phyloP scores from a whole-genome alignment of 2,329 filamentous ascomycete species.

The Escovopsis sp. region DNA sequence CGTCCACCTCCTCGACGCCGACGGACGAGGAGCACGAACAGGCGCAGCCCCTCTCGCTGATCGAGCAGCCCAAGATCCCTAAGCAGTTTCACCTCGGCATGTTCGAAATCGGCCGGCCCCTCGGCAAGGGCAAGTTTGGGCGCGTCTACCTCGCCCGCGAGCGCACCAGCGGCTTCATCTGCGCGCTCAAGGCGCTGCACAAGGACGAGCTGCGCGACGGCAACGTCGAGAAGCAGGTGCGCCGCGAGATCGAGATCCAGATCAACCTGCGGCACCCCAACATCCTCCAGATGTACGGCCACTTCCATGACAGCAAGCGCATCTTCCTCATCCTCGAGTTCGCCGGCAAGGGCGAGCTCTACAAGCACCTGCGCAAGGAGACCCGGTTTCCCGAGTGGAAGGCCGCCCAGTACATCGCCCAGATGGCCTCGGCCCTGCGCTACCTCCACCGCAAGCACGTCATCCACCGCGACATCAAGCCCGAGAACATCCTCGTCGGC shows the following conservation, averaged over 20 bases:
- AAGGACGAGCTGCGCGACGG: constrained; percentile 58
- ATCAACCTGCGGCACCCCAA: constrained; percentile 57
- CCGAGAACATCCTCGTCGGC: constrained; percentile 53
- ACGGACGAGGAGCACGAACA: constrained; percentile 37
- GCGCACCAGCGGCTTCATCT: constrained; percentile 50
- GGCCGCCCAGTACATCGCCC: constrained; percentile 55
- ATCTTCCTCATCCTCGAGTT: constrained; percentile 61
- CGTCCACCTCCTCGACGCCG: constrained; percentile 22
- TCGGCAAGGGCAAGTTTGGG: constrained; percentile 61
- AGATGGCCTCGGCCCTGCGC: constrained; percentile 38
- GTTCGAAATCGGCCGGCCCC: constrained; percentile 60
- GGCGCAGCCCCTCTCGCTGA: constrained; percentile 34
- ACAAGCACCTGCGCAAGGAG: constrained; percentile 54
- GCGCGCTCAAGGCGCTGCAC: constrained; percentile 56
- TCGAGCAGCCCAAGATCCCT: constrained; percentile 39
- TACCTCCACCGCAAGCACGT: constrained; percentile 18
- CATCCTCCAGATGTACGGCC: constrained; percentile 45
- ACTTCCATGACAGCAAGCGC: constrained; percentile 57
- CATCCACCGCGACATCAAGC: constrained; percentile 43
- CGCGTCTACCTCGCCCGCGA: constrained; percentile 58
- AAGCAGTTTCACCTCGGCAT: constrained; percentile 68
- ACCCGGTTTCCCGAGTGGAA: constrained; percentile 53
- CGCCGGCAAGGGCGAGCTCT: constrained; percentile 48
- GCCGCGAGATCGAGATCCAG: constrained; percentile 60
- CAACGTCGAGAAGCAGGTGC: constrained; percentile 55